A percentile compares a stretch with the other conserved stretches of the same genome.
These are phyloP conservation scores for Penicillium aurantiogriseum DNA, from an alignment of 2,329 filamentous ascomycete species.

Conservation along the genomic window DNA sequence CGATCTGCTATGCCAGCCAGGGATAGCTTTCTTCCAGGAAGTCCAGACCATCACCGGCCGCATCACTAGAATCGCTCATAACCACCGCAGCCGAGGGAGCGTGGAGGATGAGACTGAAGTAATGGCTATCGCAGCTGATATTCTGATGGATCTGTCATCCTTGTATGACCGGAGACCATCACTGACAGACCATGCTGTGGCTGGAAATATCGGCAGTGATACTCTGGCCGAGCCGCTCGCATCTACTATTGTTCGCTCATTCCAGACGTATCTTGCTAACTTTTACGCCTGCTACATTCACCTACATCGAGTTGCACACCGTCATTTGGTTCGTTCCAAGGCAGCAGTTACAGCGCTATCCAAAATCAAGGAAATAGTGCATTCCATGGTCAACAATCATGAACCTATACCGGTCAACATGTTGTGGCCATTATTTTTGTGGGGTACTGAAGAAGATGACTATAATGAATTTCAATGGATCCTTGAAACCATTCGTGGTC, in stretches of 20 bases:
- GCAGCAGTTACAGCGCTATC: background rate
- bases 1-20: background rate
- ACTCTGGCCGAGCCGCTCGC: conserved; percentile 51
- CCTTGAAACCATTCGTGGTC: conserved; percentile 44
- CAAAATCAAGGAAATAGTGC: conserved; percentile 1
- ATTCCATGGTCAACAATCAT: background rate
- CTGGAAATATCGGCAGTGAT: conserved; percentile 49
- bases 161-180: conserved; percentile 53
- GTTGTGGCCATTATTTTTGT: conserved; percentile 58
- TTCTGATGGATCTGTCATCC: conserved; percentile 51
- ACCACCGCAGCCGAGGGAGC: conserved; percentile 56
- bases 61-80: conserved; percentile 57
- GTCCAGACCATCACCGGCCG: conserved; percentile 58
- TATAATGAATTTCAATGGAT: conserved; percentile 50
- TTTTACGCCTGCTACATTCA: conserved; percentile 58
- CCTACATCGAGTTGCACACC: conserved; percentile 57
- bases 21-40: conserved; percentile 53
- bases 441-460: conserved; percentile 56
- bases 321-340: conserved; percentile 42
- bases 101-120: conserved; percentile 60
- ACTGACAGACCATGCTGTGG: conserved; percentile 57
- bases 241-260: conserved; percentile 53
- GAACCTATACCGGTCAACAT: conserved; percentile 50
- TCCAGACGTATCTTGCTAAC: conserved; percentile 57
- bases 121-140: conserved; percentile 54